phyloP scores from a whole-genome alignment of 2,329 filamentous ascomycete genomes.

The Graphium sp. region DNA sequence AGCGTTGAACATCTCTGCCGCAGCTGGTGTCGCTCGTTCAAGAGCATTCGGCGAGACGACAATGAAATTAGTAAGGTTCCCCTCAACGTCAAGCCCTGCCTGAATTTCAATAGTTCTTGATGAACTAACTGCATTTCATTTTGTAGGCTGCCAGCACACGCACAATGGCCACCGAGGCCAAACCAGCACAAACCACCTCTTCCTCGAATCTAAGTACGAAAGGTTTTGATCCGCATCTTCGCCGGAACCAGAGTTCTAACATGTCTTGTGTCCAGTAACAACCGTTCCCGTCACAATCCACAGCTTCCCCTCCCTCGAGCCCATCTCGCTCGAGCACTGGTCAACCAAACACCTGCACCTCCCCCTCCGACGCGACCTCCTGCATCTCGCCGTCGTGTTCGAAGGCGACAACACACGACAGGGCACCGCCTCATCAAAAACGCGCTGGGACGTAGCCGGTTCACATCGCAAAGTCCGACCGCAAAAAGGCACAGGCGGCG shows the following conservation, averaged over 20 bases:
- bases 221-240: background rate
- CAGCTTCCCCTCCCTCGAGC: conserved; percentile 79
- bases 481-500: conserved; percentile 74
- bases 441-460: conserved; percentile 66
- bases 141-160: conserved; percentile 22
- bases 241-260: background rate
- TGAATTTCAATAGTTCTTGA: too few relatives aligned
- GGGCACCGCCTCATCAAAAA: conserved; percentile 74
- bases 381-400: conserved; percentile 82
- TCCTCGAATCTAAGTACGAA: conserved; percentile 27
- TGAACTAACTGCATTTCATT: conserved; percentile 12
- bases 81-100: too few relatives aligned
- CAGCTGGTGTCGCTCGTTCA: too few relatives aligned
- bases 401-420: conserved; percentile 80
- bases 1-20: conserved; percentile 26
- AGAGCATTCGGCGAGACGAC: too few relatives aligned
- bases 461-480: conserved; percentile 65
- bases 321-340: conserved; percentile 60
- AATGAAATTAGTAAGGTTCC: too few relatives aligned
- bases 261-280: background rate
- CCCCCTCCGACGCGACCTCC: conserved; percentile 75
- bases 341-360: conserved; percentile 69
- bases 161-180: conserved; percentile 38
- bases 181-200: conserved; percentile 19
- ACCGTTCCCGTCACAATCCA: conserved; percentile 75